Evolutionary conservation across 257 asterid species (phyloP).

Genomic region (Verbascum thapsus): DNA sequence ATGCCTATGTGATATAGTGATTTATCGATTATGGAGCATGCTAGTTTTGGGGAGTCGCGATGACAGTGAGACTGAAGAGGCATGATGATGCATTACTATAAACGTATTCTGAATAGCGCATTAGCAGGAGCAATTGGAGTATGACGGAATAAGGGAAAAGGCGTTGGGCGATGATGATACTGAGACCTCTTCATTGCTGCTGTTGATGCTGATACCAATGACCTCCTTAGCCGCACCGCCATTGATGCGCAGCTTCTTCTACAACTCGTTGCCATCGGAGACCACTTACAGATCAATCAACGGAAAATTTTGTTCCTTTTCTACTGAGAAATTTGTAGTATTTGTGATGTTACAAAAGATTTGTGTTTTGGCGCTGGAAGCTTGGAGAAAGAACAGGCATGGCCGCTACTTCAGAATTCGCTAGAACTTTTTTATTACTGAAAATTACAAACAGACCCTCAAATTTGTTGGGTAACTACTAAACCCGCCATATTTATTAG

Average conservation of each 20-base stretch:
- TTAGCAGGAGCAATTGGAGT: no score
- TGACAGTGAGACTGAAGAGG: conserved; percentile 33
- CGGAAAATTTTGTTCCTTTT: neutral
- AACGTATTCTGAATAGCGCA: neutral
- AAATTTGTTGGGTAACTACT: no score
- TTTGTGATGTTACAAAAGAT: neutral
- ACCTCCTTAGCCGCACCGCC: conserved; percentile 43
- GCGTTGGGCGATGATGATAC: conserved; percentile 25
- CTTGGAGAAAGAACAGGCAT: conserved; percentile 22
- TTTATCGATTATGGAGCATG: no score
- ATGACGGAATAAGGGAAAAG: conserved; percentile 21
- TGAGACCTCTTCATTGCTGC: conserved; percentile 43
- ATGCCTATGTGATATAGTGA: no score
- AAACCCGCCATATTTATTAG: no score
- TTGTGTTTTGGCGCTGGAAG: conserved; percentile 13
- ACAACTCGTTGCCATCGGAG: conserved; percentile 35
- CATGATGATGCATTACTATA: conserved; percentile 28
- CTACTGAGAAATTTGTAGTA: no score
- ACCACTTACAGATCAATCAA: neutral
- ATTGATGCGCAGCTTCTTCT: conserved; percentile 38
- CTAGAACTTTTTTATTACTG: conserved; percentile 23
- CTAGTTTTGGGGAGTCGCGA: conserved; percentile 28
- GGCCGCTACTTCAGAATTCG: neutral
- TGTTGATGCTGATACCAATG: no score
- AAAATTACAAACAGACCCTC: no score